Base-by-base conservation (phyloP, 2,329 filamentous ascomycete species). In the Bipolaris sorokiniana region DNA sequence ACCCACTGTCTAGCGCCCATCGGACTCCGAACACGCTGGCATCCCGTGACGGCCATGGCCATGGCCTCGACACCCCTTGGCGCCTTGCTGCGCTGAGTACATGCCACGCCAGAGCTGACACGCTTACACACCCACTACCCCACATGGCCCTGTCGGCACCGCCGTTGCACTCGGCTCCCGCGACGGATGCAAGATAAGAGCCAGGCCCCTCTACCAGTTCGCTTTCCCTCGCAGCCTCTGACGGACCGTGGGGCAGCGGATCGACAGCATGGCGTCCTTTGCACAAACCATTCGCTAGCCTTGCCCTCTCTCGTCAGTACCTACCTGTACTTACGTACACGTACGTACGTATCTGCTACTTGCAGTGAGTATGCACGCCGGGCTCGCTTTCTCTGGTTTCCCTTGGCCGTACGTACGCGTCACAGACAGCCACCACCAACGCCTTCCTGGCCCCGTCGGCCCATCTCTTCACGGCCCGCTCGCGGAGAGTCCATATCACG, bases 11-110 rank as follows among this genome's bases (percentile, higher is more conserved):
- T 67, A 65, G 67, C 67, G 64, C 59, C 59, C 62, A 65, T 69
- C 67, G 65, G 69, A 69, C 56, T 67, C 67, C 68, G 68, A 71
- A 64, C 46, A 47, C 54, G 56, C 54, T 20, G 38, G 18, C 38
- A 41, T 5, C 10, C 37, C 26, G 26, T 9, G 26, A 28, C 2
- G 7, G 4, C 10, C 20, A 13, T 7, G 18, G 11, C 11, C 38
- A n/a, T 15, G 38, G 5, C 23, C n/a, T n/a, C n/a, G n/a, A 22
- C 18, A 23, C 38, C 18, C 7, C 37, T 13, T 22, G 66, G 67
- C 53, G 5, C 56, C 45, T 47, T 54, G 59, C 65, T 63, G 61
- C 62, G 22, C 66, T 69, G 58, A 18, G 66, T 63, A 61, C 66
- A 54, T 46, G 45, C 33, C 36, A 9, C 26, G 9, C 26, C 7